Base-by-base conservation (phyloP, 2,329 filamentous ascomycete species). In the Stagonosporopsis tanaceti region DNA sequence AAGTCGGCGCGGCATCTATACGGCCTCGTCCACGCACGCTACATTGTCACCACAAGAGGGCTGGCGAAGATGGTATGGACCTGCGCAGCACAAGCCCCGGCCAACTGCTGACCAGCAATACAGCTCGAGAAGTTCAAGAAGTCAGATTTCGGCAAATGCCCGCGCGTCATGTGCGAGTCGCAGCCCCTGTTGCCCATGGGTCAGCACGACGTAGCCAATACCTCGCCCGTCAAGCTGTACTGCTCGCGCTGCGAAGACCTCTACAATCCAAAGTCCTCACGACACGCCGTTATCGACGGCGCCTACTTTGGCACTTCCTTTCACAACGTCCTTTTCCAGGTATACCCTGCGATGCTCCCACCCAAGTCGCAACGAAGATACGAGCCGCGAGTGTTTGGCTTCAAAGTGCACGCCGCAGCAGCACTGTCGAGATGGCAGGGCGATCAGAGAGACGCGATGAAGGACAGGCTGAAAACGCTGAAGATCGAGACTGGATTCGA, bases 71-170 rank as follows among this genome's bases (percentile, higher is more conserved):
- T 99, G 95, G 95, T 97, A 83, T 60, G 32, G 7, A 12, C 5
- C n/a, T 28, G 30, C 15, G 12, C 20, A 11, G 17, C 17, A 15
- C 24, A 4, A 9, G 17, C 15, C 6, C 3, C 17, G 17, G 22
- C 15, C 20, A 22, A 53, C 11, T 20, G 41, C 64, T 67, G 48
- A 69, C 57, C 45, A n/a, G 28, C 35, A 14, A 35, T 35, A n/a
- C 71, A 98, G 94, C 89, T 98, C 61, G 95, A 99, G 67, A 99
- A 99, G 78, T 99, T 97, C 79, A 99, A 99, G 75, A 97, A 97
- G 76, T 91, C 89, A 68, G 94, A 98, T 76, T 99, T 99, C 74
- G 95, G 95, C 66, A 98, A 97, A 82, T 99, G 95, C 75, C 95
- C 95, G 6, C 92, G 95, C 70, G 95, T 99, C 60, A 89, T 96